phyloP scores from a whole-genome alignment of 1,284 basidiomycete species.

The Trichosporon asahii region DNA sequence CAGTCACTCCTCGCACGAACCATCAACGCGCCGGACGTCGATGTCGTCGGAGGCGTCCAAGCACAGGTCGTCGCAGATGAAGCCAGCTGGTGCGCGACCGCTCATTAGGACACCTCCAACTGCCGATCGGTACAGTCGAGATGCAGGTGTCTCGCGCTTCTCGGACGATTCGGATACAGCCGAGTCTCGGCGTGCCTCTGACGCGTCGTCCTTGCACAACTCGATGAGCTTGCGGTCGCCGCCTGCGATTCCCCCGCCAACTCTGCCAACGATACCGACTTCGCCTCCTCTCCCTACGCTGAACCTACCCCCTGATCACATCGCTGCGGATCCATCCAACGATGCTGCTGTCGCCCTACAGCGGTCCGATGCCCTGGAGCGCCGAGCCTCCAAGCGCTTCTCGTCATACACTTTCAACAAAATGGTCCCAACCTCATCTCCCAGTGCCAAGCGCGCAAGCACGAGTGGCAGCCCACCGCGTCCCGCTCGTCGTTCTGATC shows the following conservation, averaged over 20 bases:
- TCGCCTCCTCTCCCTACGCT: neutral
- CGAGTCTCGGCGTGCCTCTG: conserved; percentile 21
- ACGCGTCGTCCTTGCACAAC: conserved; percentile 18
- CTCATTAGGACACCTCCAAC: neutral
- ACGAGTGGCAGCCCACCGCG: conserved; percentile 39
- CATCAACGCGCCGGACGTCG: conserved; percentile 7
- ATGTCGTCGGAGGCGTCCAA: neutral
- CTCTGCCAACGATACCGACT: neutral
- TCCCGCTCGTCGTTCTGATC: conserved; percentile 38
- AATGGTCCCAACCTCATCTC: conserved; percentile 64
- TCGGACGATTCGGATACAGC: conserved; percentile 41
- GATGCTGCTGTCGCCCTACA: conserved; percentile 59
- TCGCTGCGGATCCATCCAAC: neutral
- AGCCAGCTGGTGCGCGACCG: neutral
- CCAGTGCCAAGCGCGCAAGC: conserved; percentile 35
- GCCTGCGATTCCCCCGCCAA: conserved; percentile 40
- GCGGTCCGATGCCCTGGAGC: conserved; percentile 78
- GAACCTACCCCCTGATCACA: neutral
- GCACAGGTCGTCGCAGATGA: conserved; percentile 2
- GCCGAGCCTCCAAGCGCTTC: conserved; percentile 92
- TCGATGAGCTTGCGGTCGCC: conserved; percentile 30
- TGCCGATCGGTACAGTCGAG: conserved; percentile 12
- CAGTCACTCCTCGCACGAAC: conserved; percentile 5
- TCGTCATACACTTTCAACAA: conserved; percentile 94
- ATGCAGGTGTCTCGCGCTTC: conserved; percentile 34